Percentiles rank a stretch among this genome's conserved stretches.
phyloP scores from a whole-genome alignment of 208 protist genomes.

The Acanthamoeba healyi region DNA sequence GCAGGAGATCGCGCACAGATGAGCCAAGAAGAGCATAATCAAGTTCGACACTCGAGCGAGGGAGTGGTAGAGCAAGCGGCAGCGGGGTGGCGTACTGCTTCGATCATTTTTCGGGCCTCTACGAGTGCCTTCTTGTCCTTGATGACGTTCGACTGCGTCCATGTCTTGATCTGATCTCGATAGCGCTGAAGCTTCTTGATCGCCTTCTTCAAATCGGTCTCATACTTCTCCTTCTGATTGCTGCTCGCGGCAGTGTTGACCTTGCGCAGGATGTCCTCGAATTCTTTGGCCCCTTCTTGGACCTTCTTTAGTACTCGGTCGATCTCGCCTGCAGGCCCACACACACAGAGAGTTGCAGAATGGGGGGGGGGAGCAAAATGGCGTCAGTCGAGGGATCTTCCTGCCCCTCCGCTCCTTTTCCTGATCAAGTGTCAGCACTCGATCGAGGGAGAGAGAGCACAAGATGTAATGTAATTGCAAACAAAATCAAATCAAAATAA shows the following conservation, averaged over 20 bases:
- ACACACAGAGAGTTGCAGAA: too few species aligned
- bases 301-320: slow-evolving; percentile 96
- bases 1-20: neutral
- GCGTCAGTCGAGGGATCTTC: too few species aligned
- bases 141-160: slow-evolving; percentile 93
- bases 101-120: slow-evolving; percentile 94
- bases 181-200: slow-evolving; percentile 98
- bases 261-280: slow-evolving; percentile 96
- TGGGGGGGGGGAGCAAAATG: too few species aligned
- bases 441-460: too few species aligned
- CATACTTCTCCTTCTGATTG: slow-evolving; percentile 95
- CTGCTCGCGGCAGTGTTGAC: slow-evolving; percentile 90
- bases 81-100: slow-evolving; percentile 84
- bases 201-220: slow-evolving; percentile 96
- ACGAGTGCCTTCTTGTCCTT: slow-evolving; percentile 95
- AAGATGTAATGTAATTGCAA: too few species aligned
- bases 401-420: too few species aligned
- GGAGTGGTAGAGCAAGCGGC: too few species aligned
- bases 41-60: too few species aligned
- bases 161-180: slow-evolving; percentile 96
- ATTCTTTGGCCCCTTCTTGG: slow-evolving; percentile 94
- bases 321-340: slow-evolving; percentile 91
- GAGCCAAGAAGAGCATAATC: too few species aligned
- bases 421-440: too few species aligned
- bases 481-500: too few species aligned